Evolutionary conservation across 129 eudicot genomes (phyloP).

Genomic region (Pseudognaphalium luteoalbum): DNA sequence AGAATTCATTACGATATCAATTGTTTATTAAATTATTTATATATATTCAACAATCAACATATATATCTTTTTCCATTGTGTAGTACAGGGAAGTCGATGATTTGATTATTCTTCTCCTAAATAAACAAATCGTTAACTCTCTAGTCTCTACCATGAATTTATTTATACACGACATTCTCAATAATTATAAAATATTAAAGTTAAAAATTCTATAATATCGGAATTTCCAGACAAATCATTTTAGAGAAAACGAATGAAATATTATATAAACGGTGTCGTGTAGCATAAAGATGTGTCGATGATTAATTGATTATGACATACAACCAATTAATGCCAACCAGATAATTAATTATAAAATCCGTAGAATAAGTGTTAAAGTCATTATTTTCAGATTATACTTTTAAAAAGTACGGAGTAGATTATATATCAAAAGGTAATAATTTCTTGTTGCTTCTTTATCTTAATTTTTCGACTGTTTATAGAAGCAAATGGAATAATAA

Average conservation of each 20-base stretch:
- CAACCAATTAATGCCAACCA: constrained; percentile 6
- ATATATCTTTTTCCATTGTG: no score
- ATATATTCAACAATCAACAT: no score
- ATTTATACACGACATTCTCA: not conserved
- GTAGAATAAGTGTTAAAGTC: not conserved
- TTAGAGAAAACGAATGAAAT: not conserved
- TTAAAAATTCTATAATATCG: not conserved
- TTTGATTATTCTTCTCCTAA: no score
- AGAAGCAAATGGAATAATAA: no score
- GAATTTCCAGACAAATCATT: not conserved
- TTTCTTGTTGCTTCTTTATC: no score
- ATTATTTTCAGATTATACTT: not conserved
- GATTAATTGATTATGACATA: constrained; percentile 34
- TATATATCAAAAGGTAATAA: no score
- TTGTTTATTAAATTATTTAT: no score
- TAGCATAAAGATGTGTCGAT: constrained; percentile 12
- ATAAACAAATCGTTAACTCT: not conserved
- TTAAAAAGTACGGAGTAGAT: no score
- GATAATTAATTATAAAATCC: not conserved
- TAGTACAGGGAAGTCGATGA: no score
- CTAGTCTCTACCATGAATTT: not conserved
- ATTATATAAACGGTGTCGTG: constrained; percentile 11
- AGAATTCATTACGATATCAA: no score
- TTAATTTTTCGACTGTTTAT: no score
- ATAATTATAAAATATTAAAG: not conserved